Conservation (phyloP, 345 rosid species). For the Linum usitatissimum region DNA sequence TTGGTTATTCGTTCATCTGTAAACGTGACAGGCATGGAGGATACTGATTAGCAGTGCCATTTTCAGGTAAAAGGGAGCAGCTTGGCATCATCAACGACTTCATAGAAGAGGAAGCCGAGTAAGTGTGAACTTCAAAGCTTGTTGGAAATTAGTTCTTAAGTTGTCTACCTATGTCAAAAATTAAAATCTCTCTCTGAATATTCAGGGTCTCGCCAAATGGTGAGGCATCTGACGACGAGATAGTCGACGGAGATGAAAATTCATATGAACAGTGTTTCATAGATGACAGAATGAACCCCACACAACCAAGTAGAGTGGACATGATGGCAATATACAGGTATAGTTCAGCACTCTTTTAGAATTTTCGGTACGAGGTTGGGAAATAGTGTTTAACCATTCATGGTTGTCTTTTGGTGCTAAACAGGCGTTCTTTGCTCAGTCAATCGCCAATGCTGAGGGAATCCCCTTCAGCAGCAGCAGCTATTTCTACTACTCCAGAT, state of each 20-base stretch:
- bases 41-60: slow-evolving; percentile 4
- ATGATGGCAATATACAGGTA: slow-evolving; percentile 94
- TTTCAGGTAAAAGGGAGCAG: slow-evolving; percentile 51
- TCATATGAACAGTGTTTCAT: slow-evolving; percentile 75
- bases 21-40: neutral
- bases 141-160: neutral
- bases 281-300: slow-evolving; percentile 57
- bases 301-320: slow-evolving; percentile 54
- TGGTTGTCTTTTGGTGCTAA: neutral
- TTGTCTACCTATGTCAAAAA: too few species aligned
- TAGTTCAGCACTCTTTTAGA: slow-evolving; percentile 16
- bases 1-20: too few species aligned
- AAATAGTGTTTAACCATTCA: neutral
- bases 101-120: slow-evolving; percentile 88
- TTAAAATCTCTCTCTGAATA: slow-evolving; percentile 1
- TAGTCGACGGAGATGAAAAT: slow-evolving; percentile 31
- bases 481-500: slow-evolving; percentile 21
- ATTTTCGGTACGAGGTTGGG: too few species aligned
- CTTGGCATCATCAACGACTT: slow-evolving; percentile 30
- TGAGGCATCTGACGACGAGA: slow-evolving; percentile 62
- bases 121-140: slow-evolving; percentile 23
- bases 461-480: slow-evolving; percentile 18
- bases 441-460: slow-evolving; percentile 61
- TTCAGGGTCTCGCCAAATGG: slow-evolving; percentile 69
- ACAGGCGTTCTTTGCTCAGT: slow-evolving; percentile 86